Evolutionary conservation across 2,329 filamentous ascomycete species (phyloP).

Genomic region (Lasiodiplodia sp.): DNA sequence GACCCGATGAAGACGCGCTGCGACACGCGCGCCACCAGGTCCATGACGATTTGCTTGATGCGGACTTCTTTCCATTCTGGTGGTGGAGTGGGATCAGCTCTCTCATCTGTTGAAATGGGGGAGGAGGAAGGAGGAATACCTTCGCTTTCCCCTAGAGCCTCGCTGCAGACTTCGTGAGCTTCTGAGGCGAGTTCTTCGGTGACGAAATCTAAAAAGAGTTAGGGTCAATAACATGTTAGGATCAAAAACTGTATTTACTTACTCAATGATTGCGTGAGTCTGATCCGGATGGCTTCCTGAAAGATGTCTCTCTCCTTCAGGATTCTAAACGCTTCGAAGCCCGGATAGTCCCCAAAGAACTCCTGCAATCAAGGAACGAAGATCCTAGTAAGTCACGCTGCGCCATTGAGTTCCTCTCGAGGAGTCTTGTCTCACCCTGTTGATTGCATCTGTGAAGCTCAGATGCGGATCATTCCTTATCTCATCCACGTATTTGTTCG

Average conservation of each 20-base stretch:
- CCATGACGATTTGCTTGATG: slow-evolving; percentile 46
- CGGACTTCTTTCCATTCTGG: slow-evolving; percentile 30
- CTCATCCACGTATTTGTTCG: slow-evolving; percentile 11
- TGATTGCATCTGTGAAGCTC: background rate
- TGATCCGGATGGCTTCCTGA: slow-evolving; percentile 10
- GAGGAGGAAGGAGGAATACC: background rate
- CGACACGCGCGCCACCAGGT: slow-evolving; percentile 61
- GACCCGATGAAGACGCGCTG: slow-evolving; percentile 56
- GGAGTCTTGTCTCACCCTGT: background rate
- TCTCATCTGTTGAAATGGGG: background rate
- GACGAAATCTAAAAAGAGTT: background rate
- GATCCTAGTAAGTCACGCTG: background rate
- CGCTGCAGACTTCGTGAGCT: background rate
- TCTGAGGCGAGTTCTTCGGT: background rate
- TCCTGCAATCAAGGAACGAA: background rate
- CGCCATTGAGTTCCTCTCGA: background rate
- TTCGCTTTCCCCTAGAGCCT: background rate
- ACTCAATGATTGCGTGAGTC: slow-evolving; percentile 18
- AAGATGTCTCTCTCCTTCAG: background rate
- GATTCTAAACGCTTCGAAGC: slow-evolving; percentile 7
- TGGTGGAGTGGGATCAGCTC: background rate
- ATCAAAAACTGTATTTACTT: background rate
- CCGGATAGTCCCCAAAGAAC: slow-evolving; percentile 17
- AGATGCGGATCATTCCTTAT: slow-evolving; percentile 18
- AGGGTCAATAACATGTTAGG: too few relatives aligned